Evolutionary conservation across 768 basidiomycete genomes (phyloP).

Genomic region (Termitomyces heimii): DNA sequence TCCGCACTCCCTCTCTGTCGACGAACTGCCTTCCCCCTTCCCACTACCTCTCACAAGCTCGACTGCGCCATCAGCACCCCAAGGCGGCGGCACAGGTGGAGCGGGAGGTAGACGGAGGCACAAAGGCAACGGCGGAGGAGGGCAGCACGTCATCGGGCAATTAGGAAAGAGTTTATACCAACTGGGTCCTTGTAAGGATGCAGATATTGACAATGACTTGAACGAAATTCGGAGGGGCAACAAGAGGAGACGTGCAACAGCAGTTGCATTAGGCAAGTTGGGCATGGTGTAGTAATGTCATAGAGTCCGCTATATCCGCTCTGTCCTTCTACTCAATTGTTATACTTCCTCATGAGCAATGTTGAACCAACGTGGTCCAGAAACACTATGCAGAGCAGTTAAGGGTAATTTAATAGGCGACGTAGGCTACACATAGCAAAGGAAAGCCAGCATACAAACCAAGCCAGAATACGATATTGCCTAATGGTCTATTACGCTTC

Average conservation of each 20-base stretch:
- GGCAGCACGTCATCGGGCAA: conserved; percentile 57
- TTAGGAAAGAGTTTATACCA: conserved; percentile 67
- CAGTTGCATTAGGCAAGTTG: conserved; percentile 20
- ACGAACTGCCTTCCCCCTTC: conserved; percentile 84
- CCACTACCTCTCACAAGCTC: conserved; percentile 63
- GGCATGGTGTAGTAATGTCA: conserved; percentile 2
- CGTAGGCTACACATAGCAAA: conserved; percentile 73
- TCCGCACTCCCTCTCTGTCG: conserved; percentile 80
- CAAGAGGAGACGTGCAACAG: conserved; percentile 47
- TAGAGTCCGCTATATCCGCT: background rate
- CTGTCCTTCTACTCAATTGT: background rate
- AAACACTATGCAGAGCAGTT: background rate
- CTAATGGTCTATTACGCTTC: conserved; percentile 75
- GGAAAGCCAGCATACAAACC: conserved; percentile 93
- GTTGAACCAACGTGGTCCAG: background rate
- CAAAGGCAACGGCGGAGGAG: conserved; percentile 47
- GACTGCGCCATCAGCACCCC: conserved; percentile 31
- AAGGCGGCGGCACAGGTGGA: conserved; percentile 26
- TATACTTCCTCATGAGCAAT: background rate
- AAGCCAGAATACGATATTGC: conserved; percentile 89
- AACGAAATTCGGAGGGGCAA: conserved; percentile 74
- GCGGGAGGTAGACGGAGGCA: conserved; percentile 41
- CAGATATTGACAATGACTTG: conserved; percentile 70
- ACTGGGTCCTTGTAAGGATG: conserved; percentile 55
- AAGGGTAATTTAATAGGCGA: conserved; percentile 29